Conservation (phyloP, 371 early-diverging fungal genomes). For the Nosema bombycis region DNA sequence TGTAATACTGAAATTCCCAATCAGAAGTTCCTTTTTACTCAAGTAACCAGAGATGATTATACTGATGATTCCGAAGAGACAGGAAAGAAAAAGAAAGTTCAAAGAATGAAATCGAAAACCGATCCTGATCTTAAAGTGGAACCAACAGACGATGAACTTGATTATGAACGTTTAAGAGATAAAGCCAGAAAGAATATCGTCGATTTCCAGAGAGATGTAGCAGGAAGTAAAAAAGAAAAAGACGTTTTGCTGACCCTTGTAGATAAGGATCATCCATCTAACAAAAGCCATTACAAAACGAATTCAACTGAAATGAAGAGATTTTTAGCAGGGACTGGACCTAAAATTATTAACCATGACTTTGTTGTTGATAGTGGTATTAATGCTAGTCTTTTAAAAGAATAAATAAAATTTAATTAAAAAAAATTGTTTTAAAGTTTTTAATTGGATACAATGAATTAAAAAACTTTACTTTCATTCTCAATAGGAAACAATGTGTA, state of each 20-base stretch:
- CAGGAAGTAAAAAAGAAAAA: not conserved
- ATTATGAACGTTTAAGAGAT: not conserved
- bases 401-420: not conserved
- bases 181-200: not conserved
- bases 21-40: not conserved
- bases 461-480: not conserved
- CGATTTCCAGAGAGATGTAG: not conserved
- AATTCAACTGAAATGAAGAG: not conserved
- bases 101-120: not conserved
- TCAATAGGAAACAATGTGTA: not conserved
- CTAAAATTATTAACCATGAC: not conserved
- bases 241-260: not conserved
- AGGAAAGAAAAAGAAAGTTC: no score
- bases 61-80: no score
- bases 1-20: not conserved
- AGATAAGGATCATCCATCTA: not conserved
- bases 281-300: not conserved
- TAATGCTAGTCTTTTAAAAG: not conserved
- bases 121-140: not conserved
- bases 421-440: not conserved
- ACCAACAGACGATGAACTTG: not conserved
- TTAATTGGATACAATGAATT: not conserved
- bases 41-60: not conserved
- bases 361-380: constrained; percentile 1
- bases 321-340: not conserved